These are phyloP conservation scores for Corchorus olitorius DNA, from an alignment of 345 rosid genomes.

Conservation along the genomic window DNA sequence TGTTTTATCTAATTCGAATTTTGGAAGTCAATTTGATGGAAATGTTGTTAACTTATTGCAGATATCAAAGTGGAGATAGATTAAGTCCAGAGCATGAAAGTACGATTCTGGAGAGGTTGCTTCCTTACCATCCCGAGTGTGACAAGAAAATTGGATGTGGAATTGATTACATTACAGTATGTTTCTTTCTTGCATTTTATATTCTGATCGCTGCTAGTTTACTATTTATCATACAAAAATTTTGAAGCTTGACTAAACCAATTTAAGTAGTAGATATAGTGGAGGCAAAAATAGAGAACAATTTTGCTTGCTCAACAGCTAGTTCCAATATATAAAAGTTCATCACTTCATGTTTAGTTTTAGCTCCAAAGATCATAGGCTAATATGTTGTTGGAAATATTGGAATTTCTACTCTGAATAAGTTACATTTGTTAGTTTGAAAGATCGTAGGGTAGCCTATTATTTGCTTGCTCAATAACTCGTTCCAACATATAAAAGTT, in stretches of 20 bases:
- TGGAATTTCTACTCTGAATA: background rate
- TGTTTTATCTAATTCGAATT: background rate
- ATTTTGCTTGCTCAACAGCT: background rate
- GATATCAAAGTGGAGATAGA: conserved; percentile 75
- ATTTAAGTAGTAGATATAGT: background rate
- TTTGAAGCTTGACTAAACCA: background rate
- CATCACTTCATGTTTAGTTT: background rate
- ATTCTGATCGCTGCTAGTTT: background rate
- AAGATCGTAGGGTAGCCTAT: too few relatives aligned
- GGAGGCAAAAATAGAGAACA: background rate
- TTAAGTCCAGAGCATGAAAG: conserved; percentile 77
- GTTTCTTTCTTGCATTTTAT: conserved; percentile 19
- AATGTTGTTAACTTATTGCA: conserved; percentile 30
- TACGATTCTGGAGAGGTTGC: conserved; percentile 69
- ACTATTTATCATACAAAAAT: background rate
- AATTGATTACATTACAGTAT: conserved; percentile 77
- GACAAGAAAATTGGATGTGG: conserved; percentile 88
- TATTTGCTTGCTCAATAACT: background rate
- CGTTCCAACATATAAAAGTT: background rate
- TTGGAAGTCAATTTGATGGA: background rate
- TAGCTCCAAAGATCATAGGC: background rate
- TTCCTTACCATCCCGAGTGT: conserved; percentile 80
- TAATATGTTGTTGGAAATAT: background rate
- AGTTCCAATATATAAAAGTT: background rate
- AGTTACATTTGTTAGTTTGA: too few relatives aligned